phyloP scores from a whole-genome alignment of 495 filamentous ascomycete genomes.

The Hyaloscypha bicolor region DNA sequence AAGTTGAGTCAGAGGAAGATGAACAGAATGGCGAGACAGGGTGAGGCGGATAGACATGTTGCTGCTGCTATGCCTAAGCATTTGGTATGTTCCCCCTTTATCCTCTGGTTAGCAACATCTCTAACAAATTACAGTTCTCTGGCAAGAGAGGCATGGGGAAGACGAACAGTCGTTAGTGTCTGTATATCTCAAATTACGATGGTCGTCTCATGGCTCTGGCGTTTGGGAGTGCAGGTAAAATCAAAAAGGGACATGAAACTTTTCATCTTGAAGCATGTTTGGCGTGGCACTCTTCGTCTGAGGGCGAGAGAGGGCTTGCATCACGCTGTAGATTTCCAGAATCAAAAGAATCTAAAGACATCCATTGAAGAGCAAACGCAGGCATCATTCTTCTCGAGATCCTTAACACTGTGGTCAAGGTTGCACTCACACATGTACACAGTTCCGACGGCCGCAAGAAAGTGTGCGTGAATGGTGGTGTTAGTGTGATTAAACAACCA shows the following conservation, averaged over 20 bases:
- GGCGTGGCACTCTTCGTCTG: not conserved
- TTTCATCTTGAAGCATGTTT: not conserved
- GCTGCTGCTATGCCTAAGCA: constrained; percentile 83
- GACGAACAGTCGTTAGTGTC: constrained; percentile 48
- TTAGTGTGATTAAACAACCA: too few species aligned
- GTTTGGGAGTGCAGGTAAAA: not conserved
- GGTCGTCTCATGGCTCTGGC: not conserved
- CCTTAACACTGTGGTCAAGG: too few species aligned
- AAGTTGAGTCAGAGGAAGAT: constrained; percentile 97
- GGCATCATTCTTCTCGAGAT: too few species aligned
- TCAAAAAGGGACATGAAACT: not conserved
- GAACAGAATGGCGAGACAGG: constrained; percentile 95
- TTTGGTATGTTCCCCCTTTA: constrained; percentile 66
- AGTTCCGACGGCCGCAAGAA: too few species aligned
- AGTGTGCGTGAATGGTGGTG: too few species aligned
- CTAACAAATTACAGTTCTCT: constrained; percentile 49
- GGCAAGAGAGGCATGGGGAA: constrained; percentile 64
- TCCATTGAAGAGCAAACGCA: too few species aligned
- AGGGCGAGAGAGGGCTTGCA: not conserved
- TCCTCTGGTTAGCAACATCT: not conserved
- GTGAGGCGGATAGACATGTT: constrained; percentile 94
- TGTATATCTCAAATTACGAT: not conserved
- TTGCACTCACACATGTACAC: too few species aligned
- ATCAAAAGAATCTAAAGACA: not conserved
- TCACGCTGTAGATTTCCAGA: not conserved